Evolutionary conservation across 768 basidiomycete genomes (phyloP), one percentile per base, ranked within the genome.

Genomic region (Chalciporus piperatus): DNA sequence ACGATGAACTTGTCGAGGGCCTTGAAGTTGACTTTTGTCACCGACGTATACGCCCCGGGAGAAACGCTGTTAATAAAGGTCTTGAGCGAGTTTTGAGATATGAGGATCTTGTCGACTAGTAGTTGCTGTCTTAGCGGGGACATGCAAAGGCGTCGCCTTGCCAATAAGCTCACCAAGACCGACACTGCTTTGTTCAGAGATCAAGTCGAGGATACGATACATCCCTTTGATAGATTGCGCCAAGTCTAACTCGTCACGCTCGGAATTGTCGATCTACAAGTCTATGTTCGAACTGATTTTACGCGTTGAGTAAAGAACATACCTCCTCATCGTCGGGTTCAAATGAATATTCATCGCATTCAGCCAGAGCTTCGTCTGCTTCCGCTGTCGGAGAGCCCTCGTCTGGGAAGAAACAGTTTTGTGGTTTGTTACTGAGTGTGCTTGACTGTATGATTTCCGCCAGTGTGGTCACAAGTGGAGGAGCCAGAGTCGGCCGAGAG

Each of bases 71-170:
- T 79, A 57, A 81, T 73, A 45, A 84, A 75, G 3, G 67, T 54
- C 52, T 69, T 66, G 12, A 85, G 65, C 3, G 79, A 76, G 3
- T 73, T 66, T 60, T 82, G 80, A 2, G 72, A 70, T 25, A 85
- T 85, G 62, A 85, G 77, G 28, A 85, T 75, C 59, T 85, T 85
- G 57, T 83, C 81, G 38, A 82, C 83, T 82, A 51, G n/a, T n/a
- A n/a, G 47, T 8, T 42, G 12, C 33, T 16, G 44, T 8, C 45
- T 19, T 17, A 20, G 45, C 12, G 0, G 35, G 51, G 13, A 33
- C 6, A 11, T 35, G 30, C 12, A 33, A 20, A 6, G 7, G 17
- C 2, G 19, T 7, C 4, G 1, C 6, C 16, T n/a, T 4, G 38
- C 4, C 16, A 11, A 17, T 11, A 42, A 22, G 9, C 64, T 50